Percentiles rank a stretch among this genome's conserved stretches.
phyloP scores from a whole-genome alignment of 1,284 basidiomycete species.

The Ceratobasidium sp. region DNA sequence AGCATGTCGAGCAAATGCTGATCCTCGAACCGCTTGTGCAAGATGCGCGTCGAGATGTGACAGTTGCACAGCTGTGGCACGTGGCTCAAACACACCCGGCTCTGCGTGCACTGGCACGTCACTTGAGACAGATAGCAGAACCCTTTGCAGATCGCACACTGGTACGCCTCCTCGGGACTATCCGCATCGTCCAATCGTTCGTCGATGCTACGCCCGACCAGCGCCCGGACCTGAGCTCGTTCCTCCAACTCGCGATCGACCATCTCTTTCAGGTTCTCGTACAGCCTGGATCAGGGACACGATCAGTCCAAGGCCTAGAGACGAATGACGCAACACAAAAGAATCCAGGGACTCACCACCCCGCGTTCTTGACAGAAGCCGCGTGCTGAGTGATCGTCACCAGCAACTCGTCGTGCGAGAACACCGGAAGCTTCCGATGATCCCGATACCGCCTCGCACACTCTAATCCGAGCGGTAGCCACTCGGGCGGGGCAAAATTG shows the following conservation, averaged over 20 bases:
- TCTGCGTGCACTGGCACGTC: conserved; percentile 74
- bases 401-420: conserved; percentile 96
- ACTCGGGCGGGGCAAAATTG: conserved; percentile 97
- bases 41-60: conserved; percentile 62
- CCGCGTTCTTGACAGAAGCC: conserved; percentile 88
- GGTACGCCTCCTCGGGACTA: conserved; percentile 90
- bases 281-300: conserved; percentile 65
- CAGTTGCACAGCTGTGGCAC: conserved; percentile 78
- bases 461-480: conserved; percentile 86
- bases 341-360: conserved; percentile 71
- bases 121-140: conserved; percentile 97
- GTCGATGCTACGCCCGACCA: conserved; percentile 56
- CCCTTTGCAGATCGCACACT: conserved; percentile 91
- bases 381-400: conserved; percentile 95
- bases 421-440: conserved; percentile 92
- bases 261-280: conserved; percentile 88
- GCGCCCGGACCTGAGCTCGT: conserved; percentile 65
- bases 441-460: conserved; percentile 89
- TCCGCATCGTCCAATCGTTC: conserved; percentile 83
- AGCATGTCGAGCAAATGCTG: conserved; percentile 75
- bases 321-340: background rate
- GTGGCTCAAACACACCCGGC: conserved; percentile 89
- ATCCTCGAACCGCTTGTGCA: conserved; percentile 86
- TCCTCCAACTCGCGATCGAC: conserved; percentile 79
- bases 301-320: conserved; percentile 37